Percentiles rank a stretch among this genome's conserved stretches.
Conservation (phyloP, 306 rosid genomes). For the Dryas drummondii region DNA sequence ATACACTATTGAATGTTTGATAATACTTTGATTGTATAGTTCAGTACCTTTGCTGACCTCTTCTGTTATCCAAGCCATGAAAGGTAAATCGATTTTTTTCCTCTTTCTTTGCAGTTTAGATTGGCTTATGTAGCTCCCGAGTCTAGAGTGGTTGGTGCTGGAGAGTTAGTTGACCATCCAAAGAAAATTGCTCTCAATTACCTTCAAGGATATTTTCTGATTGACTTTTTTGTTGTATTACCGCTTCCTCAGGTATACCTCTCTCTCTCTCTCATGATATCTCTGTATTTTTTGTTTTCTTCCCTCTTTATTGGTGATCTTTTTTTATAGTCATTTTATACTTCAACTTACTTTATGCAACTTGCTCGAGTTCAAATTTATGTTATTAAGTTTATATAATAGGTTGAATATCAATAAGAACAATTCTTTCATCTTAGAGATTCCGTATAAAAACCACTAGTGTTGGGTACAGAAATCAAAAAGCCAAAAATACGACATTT, state of each 20-base stretch:
- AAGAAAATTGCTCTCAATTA: constrained; percentile 65
- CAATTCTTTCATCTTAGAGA: background rate
- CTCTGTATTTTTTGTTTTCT: background rate
- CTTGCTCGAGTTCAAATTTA: background rate
- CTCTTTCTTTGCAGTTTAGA: constrained; percentile 57
- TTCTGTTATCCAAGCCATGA: constrained; percentile 12
- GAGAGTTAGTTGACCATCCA: constrained; percentile 80
- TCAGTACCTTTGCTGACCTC: background rate
- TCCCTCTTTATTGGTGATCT: background rate
- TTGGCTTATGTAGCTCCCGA: constrained; percentile 90
- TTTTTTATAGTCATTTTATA: background rate
- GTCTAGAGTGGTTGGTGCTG: constrained; percentile 82
- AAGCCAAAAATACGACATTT: background rate
- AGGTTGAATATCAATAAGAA: background rate
- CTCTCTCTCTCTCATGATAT: constrained; percentile 5
- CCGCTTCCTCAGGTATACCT: constrained; percentile 81
- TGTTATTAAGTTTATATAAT: background rate
- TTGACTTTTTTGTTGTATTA: constrained; percentile 60
- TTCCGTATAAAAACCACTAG: background rate
- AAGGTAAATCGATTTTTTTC: background rate
- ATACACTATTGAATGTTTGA: background rate
- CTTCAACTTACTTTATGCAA: background rate
- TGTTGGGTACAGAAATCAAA: background rate
- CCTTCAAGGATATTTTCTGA: constrained; percentile 46
- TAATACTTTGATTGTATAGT: background rate